Evolutionary conservation across 1,284 basidiomycete genomes (phyloP).

Genomic region (Apiotrichum akiyoshidainum): DNA sequence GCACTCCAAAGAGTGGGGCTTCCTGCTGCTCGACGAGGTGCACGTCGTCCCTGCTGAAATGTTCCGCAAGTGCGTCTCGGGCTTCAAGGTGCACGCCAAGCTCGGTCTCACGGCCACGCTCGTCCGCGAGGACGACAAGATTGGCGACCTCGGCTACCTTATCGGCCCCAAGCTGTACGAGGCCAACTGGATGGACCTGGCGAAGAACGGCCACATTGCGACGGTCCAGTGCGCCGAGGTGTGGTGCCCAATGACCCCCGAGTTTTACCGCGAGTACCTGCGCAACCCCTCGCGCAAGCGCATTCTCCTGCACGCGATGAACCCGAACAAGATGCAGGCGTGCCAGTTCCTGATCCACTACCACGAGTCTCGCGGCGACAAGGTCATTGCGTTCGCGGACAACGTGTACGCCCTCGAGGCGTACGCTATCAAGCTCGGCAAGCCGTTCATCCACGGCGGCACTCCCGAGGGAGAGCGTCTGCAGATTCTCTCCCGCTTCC

Average conservation of each 20-base stretch:
- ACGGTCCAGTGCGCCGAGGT: conserved; percentile 99
- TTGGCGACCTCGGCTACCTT: conserved; percentile 96
- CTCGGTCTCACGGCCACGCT: conserved; percentile 82
- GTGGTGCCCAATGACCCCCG: conserved; percentile 99
- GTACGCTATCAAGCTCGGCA: conserved; percentile 89
- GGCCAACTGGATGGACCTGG: conserved; percentile 99
- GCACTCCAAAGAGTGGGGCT: conserved; percentile 91
- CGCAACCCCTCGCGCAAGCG: conserved; percentile 73
- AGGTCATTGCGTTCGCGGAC: conserved; percentile 99
- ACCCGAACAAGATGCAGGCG: conserved; percentile 98
- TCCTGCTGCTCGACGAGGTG: conserved; percentile 91
- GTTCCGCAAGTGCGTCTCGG: conserved; percentile 92
- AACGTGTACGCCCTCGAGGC: conserved; percentile 97
- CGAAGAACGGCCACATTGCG: conserved; percentile 98
- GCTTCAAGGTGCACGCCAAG: conserved; percentile 96
- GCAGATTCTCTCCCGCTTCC: conserved; percentile 91
- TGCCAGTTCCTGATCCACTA: conserved; percentile 99
- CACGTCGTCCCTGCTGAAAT: conserved; percentile 96
- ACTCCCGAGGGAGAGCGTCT: conserved; percentile 95
- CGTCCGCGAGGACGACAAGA: conserved; percentile 98
- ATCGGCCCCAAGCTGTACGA: conserved; percentile 99
- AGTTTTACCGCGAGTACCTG: conserved; percentile 98
- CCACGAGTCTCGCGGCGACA: conserved; percentile 96
- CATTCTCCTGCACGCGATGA: conserved; percentile 99
- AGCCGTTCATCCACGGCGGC: conserved; percentile 94